Base-by-base conservation (phyloP, 495 filamentous ascomycete genomes). In the Hyaloscypha bicolor region DNA sequence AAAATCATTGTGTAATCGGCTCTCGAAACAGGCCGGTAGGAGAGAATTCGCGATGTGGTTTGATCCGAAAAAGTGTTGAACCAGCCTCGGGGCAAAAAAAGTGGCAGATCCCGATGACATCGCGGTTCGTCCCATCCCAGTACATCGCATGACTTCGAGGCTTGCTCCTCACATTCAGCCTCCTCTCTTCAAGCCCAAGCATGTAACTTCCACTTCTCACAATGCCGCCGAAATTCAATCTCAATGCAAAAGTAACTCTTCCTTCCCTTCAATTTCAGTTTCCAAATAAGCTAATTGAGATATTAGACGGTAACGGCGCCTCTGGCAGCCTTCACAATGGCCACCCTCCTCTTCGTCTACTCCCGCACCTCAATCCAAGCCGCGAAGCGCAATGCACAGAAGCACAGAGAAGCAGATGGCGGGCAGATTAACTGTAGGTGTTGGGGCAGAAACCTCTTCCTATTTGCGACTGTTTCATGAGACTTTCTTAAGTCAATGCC, bases 301-400 rank as follows among this genome's bases (percentile, higher is more conserved):
- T 8, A 37, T 1, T 51, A 83, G 81, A 82, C 77, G 0, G 66
- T 82, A 16, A 76, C 80, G 65, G 79, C 80, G 11, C 81, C 81
- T 3, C 69, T 78, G 0, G 81, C 81, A 0, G 81, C 80, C 22
- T 82, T 83, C 56, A 81, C 78, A 3, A 83, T 83, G 81, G 81
- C 81, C 6, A 75, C 74, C 19, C 42, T 83, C 9, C 69, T 83
- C 29, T 80, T 83, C 58, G 72, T 74, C 31, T 83, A 82, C 65
- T 75, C 79, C 2, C 71, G 80, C 21, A 74, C 77, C 14, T 77
- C 75, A 0, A 83, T 81, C 33, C 77, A 76, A 73, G 74, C 79
- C 32, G 81, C 81, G 0, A 82, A 75, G 39, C 67, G 72, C 4
- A 80, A 80, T 69, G 81, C 81, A 19, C 75, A 77, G 45, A 69